Conservation (phyloP, 2,329 filamentous ascomycete genomes). For the Fusarium phyllophilum region DNA sequence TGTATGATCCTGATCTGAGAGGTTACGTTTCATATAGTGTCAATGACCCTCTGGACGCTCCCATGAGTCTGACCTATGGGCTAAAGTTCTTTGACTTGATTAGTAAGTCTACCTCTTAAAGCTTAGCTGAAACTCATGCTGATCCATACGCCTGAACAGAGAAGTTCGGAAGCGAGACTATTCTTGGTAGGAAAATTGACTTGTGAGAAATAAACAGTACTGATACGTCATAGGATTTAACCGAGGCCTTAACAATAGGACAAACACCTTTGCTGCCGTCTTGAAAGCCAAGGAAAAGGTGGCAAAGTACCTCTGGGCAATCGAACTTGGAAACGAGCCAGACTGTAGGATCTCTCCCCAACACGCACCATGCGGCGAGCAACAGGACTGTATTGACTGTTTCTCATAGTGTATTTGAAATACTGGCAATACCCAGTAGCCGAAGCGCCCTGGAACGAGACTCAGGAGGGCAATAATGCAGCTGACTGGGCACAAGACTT, state of each 20-base stretch:
- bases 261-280: not conserved
- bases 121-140: not conserved
- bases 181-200: not conserved
- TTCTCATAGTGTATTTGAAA: not conserved
- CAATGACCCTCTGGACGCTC: not conserved
- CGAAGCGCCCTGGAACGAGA: not conserved
- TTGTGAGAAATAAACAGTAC: not conserved
- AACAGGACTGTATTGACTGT: not conserved
- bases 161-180: not conserved
- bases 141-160: not conserved
- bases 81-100: not conserved
- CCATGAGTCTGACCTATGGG: not conserved
- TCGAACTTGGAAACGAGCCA: not conserved
- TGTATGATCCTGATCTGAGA: not conserved
- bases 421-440: not conserved
- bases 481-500: not conserved
- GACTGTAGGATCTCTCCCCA: not conserved
- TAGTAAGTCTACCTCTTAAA: not conserved
- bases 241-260: not conserved
- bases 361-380: rapidly evolving
- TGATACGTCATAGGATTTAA: not conserved
- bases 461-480: not conserved
- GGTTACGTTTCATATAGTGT: not conserved
- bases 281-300: not conserved
- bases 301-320: not conserved